Base-by-base conservation (phyloP, 2,329 filamentous ascomycete species). In the Fusarium protoensiforme region DNA sequence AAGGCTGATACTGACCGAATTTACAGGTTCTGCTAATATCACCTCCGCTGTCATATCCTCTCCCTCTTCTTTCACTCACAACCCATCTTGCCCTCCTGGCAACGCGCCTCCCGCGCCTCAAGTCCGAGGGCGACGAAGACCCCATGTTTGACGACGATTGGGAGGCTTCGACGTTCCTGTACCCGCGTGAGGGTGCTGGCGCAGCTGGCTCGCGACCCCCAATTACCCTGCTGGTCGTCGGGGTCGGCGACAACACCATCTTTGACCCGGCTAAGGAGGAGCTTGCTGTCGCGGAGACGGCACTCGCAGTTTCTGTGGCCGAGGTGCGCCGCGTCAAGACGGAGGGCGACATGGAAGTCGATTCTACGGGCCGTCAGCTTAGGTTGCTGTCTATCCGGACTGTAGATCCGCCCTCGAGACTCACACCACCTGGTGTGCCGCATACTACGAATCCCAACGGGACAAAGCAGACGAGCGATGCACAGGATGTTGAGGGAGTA, bases 101-200 rank as follows among this genome's bases (percentile, higher is more conserved):
- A 33, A 96, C 96, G 8, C 92, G 93, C 72, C 87, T 98, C 4
- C 96, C 96, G 9, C 89, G 91, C 29, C 87, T 98, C 60, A 94
- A 94, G 81, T 98, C 95, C 2, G 93, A 97, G 82, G 90, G 90
- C 66, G 96, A 98, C 83, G 96, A 99, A 84, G 96, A 99, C 77
- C 96, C 96, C 14, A 92, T 98, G 80, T 99, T 99, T 83, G 93
- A 98, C 84, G 96, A 99, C 84, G 96, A 99, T 85, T 99, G 96
- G 96, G 94, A 93, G 73, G 93, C 93, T 18, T 92, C 95, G 1
- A 88, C 90, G 20, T 92, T 91, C 65, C 85, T 99, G 33, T 99
- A 97, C 84, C 89, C 91, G 2, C 88, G 87, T 67, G 80, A 82
- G 16, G 78, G 76, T 36, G 78, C 75, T 5, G 71, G 77, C 24